phyloP scores from a whole-genome alignment of 2,329 filamentous ascomycete genomes.

The Furcasterigmium furcatum region DNA sequence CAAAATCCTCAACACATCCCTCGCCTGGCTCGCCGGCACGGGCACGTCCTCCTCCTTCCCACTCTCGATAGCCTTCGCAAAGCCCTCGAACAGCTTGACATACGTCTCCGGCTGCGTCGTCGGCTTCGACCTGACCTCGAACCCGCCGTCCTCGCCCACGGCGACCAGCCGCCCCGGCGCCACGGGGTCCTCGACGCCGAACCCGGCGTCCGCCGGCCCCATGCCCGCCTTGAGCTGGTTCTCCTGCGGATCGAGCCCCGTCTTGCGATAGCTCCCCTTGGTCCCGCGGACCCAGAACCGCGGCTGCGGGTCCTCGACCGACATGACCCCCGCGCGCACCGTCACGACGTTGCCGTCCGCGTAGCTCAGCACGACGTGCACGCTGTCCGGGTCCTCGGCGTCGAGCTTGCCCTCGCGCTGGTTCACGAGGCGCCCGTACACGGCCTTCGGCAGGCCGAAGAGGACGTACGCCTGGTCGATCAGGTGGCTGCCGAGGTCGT shows the following conservation, averaged over 20 bases:
- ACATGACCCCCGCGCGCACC: constrained; percentile 66
- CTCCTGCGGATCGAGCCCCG: constrained; percentile 70
- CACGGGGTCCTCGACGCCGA: constrained; percentile 61
- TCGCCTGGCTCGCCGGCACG: constrained; percentile 48
- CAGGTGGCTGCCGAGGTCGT: constrained; percentile 73
- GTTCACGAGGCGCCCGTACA: constrained; percentile 66
- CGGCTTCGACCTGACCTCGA: constrained; percentile 46
- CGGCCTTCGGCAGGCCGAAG: constrained; percentile 64
- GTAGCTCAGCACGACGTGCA: constrained; percentile 67
- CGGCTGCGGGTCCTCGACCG: constrained; percentile 65
- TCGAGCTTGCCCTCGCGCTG: constrained; percentile 52
- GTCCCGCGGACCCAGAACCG: constrained; percentile 76
- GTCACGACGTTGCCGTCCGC: constrained; percentile 60
- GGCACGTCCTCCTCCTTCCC: constrained; percentile 49
- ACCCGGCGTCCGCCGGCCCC: constrained; percentile 57
- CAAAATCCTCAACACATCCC: constrained; percentile 50
- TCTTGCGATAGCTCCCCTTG: constrained; percentile 73
- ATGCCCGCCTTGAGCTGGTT: constrained; percentile 65
- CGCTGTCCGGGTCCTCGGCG: constrained; percentile 52
- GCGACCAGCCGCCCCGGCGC: constrained; percentile 55
- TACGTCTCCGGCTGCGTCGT: constrained; percentile 67
- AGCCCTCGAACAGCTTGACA: constrained; percentile 59
- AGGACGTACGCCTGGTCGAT: constrained; percentile 71
- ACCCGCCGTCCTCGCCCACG: constrained; percentile 46
- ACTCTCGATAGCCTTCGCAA: constrained; percentile 42